A percentile compares a stretch with the other conserved stretches of the same genome.
Conservation (phyloP, 164 flowering plant genomes). For the Liquidambar formosana region DNA sequence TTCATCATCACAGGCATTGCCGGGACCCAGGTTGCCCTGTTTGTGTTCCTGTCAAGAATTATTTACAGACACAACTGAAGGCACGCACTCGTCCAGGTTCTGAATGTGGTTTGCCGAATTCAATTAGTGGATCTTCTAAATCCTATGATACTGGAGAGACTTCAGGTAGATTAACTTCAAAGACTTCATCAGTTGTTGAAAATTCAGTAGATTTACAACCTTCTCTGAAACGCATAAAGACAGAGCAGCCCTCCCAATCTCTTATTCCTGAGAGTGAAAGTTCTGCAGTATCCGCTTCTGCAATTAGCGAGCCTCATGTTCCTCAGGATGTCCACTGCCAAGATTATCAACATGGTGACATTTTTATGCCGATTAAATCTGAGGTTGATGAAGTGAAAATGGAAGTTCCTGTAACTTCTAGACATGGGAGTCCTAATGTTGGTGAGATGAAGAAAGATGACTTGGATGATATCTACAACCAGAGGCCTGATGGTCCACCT, state of each 20-base stretch:
- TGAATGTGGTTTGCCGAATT: constrained; percentile 29
- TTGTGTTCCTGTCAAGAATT: constrained; percentile 61
- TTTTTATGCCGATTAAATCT: constrained; percentile 33
- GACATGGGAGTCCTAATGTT: constrained; percentile 30
- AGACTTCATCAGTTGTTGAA: constrained; percentile 36
- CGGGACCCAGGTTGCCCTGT: constrained; percentile 61
- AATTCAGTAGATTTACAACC: constrained; percentile 57
- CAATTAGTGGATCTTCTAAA: constrained; percentile 42
- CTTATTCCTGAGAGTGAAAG: constrained; percentile 35
- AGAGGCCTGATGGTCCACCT: constrained; percentile 40
- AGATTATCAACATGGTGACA: constrained; percentile 34
- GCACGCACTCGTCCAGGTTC: constrained; percentile 30
- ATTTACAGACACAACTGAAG: constrained; percentile 29
- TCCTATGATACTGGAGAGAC: constrained; percentile 38
- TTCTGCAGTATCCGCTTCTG: constrained; percentile 33
- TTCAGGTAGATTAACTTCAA: constrained; percentile 30
- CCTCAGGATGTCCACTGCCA: constrained; percentile 33
- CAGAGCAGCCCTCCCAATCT: constrained; percentile 59
- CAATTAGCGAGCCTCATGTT: constrained; percentile 28
- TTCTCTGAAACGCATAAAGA: constrained; percentile 69
- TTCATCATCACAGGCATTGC: constrained; percentile 59
- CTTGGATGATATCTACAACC: constrained; percentile 29
- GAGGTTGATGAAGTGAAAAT: constrained; percentile 50
- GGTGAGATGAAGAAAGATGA: constrained; percentile 37
- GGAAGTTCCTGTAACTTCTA: constrained; percentile 41